These are phyloP conservation scores for Nemophila menziesii DNA, from an alignment of 257 asterid species.

Conservation along the genomic window DNA sequence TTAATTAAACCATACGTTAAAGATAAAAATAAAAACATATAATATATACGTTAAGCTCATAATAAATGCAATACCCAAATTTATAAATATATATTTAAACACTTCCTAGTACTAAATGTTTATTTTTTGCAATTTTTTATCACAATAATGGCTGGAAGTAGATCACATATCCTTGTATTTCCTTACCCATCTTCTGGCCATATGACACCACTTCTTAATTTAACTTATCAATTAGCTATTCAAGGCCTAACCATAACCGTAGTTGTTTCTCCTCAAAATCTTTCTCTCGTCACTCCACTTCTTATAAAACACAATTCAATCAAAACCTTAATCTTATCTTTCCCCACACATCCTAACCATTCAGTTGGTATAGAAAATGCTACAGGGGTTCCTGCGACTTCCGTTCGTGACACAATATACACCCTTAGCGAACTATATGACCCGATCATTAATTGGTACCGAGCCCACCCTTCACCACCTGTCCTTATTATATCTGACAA, in stretches of 20 bases:
- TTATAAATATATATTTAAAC: too few relatives aligned
- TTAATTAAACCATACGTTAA: too few relatives aligned
- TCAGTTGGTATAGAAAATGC: slow-evolving; percentile 70
- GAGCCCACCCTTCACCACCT: slow-evolving; percentile 57
- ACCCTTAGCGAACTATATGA: slow-evolving; percentile 28
- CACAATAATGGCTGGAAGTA: neutral
- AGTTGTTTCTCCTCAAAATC: slow-evolving; percentile 60
- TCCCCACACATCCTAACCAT: slow-evolving; percentile 41
- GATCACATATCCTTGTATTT: slow-evolving; percentile 45
- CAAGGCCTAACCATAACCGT: slow-evolving; percentile 48
- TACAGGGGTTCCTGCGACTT: slow-evolving; percentile 43
- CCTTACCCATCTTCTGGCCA: slow-evolving; percentile 91
- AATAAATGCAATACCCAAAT: too few relatives aligned
- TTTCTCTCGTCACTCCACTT: slow-evolving; percentile 33
- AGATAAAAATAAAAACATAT: too few relatives aligned
- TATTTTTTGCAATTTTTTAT: too few relatives aligned
- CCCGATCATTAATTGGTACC: slow-evolving; percentile 45
- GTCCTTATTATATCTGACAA: slow-evolving; percentile 48
- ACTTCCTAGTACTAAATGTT: too few relatives aligned
- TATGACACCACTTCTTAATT: slow-evolving; percentile 59
- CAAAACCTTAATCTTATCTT: slow-evolving; percentile 49
- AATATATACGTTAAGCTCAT: too few relatives aligned
- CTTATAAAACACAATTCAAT: slow-evolving; percentile 39
- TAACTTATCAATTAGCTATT: slow-evolving; percentile 48
- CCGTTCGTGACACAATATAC: slow-evolving; percentile 36